Evolutionary conservation across 192 early-diverging fungal species (phyloP), one percentile per base, ranked within the genome.

Genomic region (Tieghemiomyces parasiticus): DNA sequence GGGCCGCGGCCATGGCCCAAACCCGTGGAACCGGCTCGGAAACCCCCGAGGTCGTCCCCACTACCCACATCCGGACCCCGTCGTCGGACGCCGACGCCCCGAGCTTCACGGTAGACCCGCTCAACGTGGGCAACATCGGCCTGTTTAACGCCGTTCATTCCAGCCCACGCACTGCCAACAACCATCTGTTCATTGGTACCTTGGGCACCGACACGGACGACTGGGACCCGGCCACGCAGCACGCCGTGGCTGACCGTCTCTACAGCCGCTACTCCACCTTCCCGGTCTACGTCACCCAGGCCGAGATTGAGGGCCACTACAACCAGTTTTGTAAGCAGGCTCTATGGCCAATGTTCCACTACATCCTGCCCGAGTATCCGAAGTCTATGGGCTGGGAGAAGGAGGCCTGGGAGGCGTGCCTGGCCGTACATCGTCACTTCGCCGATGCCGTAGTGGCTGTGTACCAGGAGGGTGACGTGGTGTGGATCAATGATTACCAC

Each of bases 401-500:
- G 34, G 63, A 58, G 14, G 81, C 83, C 66, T 98, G 86, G 88
- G 71, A 72, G 19, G 79, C 88, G 62, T 98, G 95, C 73, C 66
- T 78, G 46, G 75, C 75, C 64, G 89, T 90, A 33, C 92, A 94
- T 76, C 66, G 81, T 67, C 67, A 67, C 58, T 90, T 92, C 73
- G 81, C 89, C 32, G 71, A 87, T 20, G 77, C 76, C 61, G 80
- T 93, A 48, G 73, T 68, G 34, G 69, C 81, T 13, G 72, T 82
- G 22, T 95, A 95, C 67, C 67, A 76, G 52, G 67, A 76, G 8
- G 89, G 89, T 13, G 92, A 92, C 62, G 73, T 89, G 58, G 67
- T 76, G 33, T 97, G 92, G 92, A 75, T 93, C 54, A 93, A 97
- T 63, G 94, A 97, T 74, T 97, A 97, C 66, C 94, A 97, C 67